phyloP scores from a whole-genome alignment of 2,329 filamentous ascomycete species.

The Bipolaris gigantea region DNA sequence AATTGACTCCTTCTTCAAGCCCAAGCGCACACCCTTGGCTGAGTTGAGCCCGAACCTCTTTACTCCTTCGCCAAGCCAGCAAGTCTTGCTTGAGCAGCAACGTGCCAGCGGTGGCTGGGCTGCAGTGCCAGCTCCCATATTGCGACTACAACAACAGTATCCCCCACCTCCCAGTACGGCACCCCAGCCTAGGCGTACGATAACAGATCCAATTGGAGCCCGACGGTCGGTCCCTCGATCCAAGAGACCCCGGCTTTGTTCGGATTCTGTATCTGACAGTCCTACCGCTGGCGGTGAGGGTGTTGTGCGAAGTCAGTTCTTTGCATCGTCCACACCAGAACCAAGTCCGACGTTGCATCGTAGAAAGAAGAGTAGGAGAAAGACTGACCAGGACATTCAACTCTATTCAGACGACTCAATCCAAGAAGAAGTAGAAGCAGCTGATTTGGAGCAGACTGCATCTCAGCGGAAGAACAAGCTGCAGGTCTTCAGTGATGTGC shows the following conservation, averaged over 20 bases:
- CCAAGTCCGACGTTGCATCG: conserved; percentile 48
- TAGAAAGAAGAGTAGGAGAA: conserved; percentile 35
- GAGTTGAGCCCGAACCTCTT: conserved; percentile 70
- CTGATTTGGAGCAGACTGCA: conserved; percentile 37
- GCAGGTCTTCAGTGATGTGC: conserved; percentile 36
- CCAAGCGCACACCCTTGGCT: conserved; percentile 64
- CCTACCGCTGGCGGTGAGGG: conserved; percentile 31
- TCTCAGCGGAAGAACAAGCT: conserved; percentile 40
- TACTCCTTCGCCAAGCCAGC: conserved; percentile 67
- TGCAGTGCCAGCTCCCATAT: conserved; percentile 52
- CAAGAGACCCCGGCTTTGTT: conserved; percentile 52
- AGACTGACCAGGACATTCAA: conserved; percentile 47
- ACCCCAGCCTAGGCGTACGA: conserved; percentile 47
- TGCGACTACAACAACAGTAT: conserved; percentile 34
- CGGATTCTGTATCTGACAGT: conserved; percentile 40
- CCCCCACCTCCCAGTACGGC: conserved; percentile 40
- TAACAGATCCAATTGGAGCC: conserved; percentile 41
- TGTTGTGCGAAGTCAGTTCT: conserved; percentile 51
- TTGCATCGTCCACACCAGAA: conserved; percentile 40
- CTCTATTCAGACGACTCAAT: conserved; percentile 54
- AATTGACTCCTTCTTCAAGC: conserved; percentile 67
- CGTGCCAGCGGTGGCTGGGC: conserved; percentile 57
- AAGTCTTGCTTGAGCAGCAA: conserved; percentile 59
- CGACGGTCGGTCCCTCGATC: conserved; percentile 50
- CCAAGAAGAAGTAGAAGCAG: conserved; percentile 45